A percentile compares a stretch with the other conserved stretches of the same genome.
These are phyloP conservation scores for Phytopythium helicoides DNA, from an alignment of 352 stramenopile genomes.

Conservation along the genomic window DNA sequence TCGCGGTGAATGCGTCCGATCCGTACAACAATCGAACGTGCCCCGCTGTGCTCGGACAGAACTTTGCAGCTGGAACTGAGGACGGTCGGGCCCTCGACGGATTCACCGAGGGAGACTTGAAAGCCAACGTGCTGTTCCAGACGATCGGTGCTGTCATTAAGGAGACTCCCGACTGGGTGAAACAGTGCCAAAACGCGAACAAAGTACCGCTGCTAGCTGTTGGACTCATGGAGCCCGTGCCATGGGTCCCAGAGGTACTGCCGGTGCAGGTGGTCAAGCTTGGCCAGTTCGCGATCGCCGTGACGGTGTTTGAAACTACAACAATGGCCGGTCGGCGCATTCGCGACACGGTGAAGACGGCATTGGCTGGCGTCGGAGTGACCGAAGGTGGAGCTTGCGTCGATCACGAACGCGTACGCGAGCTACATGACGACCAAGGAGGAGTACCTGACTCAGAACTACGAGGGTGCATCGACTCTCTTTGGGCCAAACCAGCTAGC, in stretches of 20 bases:
- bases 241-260: constrained; percentile 44
- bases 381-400: constrained; percentile 47
- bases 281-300: constrained; percentile 46
- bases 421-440: constrained; percentile 62
- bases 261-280: constrained; percentile 55
- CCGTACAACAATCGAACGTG: constrained; percentile 39
- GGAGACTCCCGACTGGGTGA: constrained; percentile 30
- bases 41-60: constrained; percentile 43
- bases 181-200: constrained; percentile 34
- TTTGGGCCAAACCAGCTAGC: constrained; percentile 66
- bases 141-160: constrained; percentile 21
- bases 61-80: constrained; percentile 49
- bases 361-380: constrained; percentile 19
- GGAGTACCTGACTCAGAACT: constrained; percentile 63
- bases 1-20: constrained; percentile 10
- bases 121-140: constrained; percentile 29
- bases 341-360: constrained; percentile 22
- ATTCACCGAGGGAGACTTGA: constrained; percentile 34
- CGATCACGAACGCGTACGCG: constrained; percentile 60
- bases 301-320: constrained; percentile 57
- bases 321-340: constrained; percentile 62
- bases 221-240: constrained; percentile 35
- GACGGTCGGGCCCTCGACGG: constrained; percentile 31
- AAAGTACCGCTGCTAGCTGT: constrained; percentile 38
- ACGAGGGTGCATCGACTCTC: constrained; percentile 69